These are phyloP conservation scores for Catharanthus roseus DNA, from an alignment of 257 asterid species.

Conservation along the genomic window DNA sequence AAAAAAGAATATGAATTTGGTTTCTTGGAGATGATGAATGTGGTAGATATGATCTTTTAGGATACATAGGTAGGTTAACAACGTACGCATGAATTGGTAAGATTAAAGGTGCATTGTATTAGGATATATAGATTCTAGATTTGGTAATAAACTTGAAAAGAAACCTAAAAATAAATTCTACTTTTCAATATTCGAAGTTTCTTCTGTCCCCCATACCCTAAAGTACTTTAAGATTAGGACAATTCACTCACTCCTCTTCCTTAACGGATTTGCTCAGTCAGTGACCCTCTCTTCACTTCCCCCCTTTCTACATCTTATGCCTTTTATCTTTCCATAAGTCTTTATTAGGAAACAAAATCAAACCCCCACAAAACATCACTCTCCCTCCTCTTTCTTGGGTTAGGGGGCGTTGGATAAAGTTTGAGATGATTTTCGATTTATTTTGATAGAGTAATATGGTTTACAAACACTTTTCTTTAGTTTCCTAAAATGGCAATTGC, in stretches of 20 bases:
- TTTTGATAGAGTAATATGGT: too few relatives aligned
- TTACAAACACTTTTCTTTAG: too few relatives aligned
- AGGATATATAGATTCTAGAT: slow-evolving; percentile 15
- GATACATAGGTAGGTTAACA: slow-evolving; percentile 1
- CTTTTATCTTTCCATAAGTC: slow-evolving; percentile 5
- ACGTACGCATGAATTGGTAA: slow-evolving; percentile 18
- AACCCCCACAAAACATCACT: background rate
- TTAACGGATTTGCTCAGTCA: slow-evolving; percentile 13
- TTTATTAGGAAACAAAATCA: background rate
- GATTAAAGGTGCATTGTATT: slow-evolving; percentile 22
- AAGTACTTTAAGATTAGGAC: slow-evolving; percentile 18
- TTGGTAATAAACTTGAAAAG: slow-evolving; percentile 13
- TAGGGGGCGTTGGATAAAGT: too few relatives aligned
- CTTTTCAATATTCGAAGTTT: slow-evolving; percentile 20
- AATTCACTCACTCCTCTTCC: too few relatives aligned
- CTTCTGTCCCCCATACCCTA: slow-evolving; percentile 18
- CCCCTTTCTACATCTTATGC: background rate
- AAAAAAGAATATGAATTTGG: background rate
- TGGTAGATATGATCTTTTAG: too few relatives aligned
- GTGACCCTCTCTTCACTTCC: background rate
- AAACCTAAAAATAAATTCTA: slow-evolving; percentile 16
- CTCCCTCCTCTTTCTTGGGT: background rate
- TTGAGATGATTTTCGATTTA: too few relatives aligned
- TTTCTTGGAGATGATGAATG: background rate
- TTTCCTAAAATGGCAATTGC: too few relatives aligned